Evolutionary conservation across 2,329 filamentous ascomycete species (phyloP).

Genomic region (Talaromyces sp.): DNA sequence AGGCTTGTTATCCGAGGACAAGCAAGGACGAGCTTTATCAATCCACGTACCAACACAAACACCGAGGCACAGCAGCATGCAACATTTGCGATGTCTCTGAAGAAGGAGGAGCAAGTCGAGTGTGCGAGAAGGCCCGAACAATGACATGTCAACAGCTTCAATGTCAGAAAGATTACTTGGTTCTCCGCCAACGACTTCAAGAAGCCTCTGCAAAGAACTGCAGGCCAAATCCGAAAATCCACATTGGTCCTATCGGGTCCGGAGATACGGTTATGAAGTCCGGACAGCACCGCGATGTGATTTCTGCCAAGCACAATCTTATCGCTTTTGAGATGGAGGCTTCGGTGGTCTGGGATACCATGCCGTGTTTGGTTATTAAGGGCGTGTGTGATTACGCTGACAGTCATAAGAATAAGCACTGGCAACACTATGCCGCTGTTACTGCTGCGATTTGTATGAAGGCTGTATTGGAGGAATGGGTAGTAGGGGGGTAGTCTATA

Average conservation of each 20-base stretch:
- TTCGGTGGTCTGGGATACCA: conserved; percentile 14
- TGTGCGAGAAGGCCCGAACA: conserved; percentile 2
- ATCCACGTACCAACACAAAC: conserved; percentile 18
- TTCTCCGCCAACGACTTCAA: conserved; percentile 8
- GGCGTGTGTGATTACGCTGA: conserved; percentile 16
- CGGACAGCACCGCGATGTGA: conserved; percentile 28
- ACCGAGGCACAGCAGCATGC: conserved; percentile 10
- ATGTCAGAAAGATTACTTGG: conserved; percentile 12
- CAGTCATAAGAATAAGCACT: conserved; percentile 15
- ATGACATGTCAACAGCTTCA: conserved; percentile 11
- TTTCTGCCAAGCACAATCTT: conserved; percentile 18
- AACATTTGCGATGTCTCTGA: conserved; percentile 2
- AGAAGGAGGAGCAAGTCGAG: neutral
- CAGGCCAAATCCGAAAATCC: conserved; percentile 15
- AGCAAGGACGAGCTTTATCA: conserved; percentile 15
- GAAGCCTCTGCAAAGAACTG: neutral
- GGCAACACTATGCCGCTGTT: conserved; percentile 14
- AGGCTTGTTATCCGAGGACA: conserved; percentile 12
- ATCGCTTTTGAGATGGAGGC: conserved; percentile 20
- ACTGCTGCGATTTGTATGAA: conserved; percentile 7
- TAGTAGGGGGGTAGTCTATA: neutral
- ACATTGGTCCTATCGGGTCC: conserved; percentile 31
- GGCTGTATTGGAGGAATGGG: conserved; percentile 4
- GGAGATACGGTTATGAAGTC: conserved; percentile 27
- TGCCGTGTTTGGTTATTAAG: conserved; percentile 12